Evolutionary conservation across 1,284 basidiomycete genomes (phyloP).

Genomic region (Trichosporon sp.): DNA sequence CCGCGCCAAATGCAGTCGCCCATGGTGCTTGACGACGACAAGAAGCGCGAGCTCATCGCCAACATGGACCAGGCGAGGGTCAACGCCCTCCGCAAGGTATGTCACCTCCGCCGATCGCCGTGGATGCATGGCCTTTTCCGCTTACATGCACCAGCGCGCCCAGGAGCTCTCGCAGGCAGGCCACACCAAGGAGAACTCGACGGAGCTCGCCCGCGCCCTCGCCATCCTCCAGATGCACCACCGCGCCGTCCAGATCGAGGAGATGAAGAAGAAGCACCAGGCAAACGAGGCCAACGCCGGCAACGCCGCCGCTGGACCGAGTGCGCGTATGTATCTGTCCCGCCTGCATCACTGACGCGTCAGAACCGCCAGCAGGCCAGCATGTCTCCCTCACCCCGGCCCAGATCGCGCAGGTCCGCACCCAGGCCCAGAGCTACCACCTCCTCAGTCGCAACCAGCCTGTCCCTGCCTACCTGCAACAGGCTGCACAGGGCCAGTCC

Average conservation of each 20-base stretch:
- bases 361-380: constrained; percentile 20
- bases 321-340: constrained; percentile 2
- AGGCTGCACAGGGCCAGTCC: constrained; percentile 58
- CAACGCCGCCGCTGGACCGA: constrained; percentile 18
- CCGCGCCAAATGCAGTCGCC: constrained; percentile 5
- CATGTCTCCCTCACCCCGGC: constrained; percentile 64
- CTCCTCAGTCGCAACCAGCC: constrained; percentile 72
- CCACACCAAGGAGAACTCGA: constrained; percentile 37
- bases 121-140: constrained; percentile 8
- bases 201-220: constrained; percentile 34
- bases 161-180: constrained; percentile 39
- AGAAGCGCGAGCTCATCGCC: constrained; percentile 38
- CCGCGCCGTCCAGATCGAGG: constrained; percentile 33
- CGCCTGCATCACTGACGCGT: constrained; percentile 1
- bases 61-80: constrained; percentile 35
- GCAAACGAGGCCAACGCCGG: constrained; percentile 7
- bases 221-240: constrained; percentile 39
- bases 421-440: constrained; percentile 87
- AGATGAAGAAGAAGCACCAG: constrained; percentile 20
- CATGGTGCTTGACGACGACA: constrained; percentile 33
- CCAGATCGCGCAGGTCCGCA: constrained; percentile 77
- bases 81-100: constrained; percentile 31
- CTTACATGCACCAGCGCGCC: constrained; percentile 29
- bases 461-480: constrained; percentile 72
- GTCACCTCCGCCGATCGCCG: constrained; percentile 4